Evolutionary conservation across 305 asterid species (phyloP).

Genomic region (Fraxinus paxiana): DNA sequence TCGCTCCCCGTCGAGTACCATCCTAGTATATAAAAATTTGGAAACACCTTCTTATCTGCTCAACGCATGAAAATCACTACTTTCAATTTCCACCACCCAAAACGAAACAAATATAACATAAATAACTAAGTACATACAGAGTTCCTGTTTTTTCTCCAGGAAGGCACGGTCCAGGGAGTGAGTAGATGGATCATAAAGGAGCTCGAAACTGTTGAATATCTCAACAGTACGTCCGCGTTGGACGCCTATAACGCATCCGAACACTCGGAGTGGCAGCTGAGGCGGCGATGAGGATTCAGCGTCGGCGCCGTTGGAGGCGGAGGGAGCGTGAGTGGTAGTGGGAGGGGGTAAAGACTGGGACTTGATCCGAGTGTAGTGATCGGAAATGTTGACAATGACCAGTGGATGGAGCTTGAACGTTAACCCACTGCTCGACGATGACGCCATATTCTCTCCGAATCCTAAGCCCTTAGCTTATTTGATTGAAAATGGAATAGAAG

Average conservation of each 20-base stretch:
- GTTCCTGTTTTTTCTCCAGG: conserved; percentile 92
- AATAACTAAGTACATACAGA: conserved; percentile 37
- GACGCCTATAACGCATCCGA: conserved; percentile 93
- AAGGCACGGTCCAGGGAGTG: conserved; percentile 74
- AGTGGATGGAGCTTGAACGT: conserved; percentile 94
- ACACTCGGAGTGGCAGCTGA: conserved; percentile 56
- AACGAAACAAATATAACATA: background rate
- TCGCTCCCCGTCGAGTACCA: conserved; percentile 98
- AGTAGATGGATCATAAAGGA: conserved; percentile 58
- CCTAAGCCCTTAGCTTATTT: background rate
- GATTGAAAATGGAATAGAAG: background rate
- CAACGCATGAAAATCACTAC: conserved; percentile 13
- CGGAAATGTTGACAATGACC: conserved; percentile 89
- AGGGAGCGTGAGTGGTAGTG: conserved; percentile 28
- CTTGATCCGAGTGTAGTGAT: conserved; percentile 87
- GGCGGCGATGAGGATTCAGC: conserved; percentile 20
- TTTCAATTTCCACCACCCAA: background rate
- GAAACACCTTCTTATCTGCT: conserved; percentile 94
- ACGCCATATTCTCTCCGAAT: conserved; percentile 49
- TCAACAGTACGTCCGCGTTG: conserved; percentile 93
- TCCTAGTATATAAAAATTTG: conserved; percentile 78
- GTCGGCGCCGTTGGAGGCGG: conserved; percentile 30
- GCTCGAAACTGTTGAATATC: conserved; percentile 94
- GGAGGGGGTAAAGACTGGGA: conserved; percentile 60
- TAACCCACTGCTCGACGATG: conserved; percentile 90